phyloP scores from a whole-genome alignment of 805 yeast species.

The Pichia exigua region DNA sequence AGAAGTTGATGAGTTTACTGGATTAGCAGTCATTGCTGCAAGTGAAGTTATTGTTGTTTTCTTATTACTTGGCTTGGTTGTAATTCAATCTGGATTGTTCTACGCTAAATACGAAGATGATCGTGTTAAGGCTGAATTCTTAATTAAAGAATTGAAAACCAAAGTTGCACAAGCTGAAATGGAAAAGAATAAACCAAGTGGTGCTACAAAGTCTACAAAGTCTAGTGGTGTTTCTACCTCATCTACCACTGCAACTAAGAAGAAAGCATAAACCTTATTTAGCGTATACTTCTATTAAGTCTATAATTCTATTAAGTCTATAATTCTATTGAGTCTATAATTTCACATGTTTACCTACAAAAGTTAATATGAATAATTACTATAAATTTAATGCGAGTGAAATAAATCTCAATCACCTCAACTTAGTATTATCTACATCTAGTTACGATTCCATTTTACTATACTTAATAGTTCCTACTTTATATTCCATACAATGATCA shows the following conservation, averaged over 20 bases:
- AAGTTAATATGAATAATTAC: neutral
- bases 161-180: constrained; percentile 15
- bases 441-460: neutral
- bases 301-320: too few species aligned
- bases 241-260: constrained; percentile 2
- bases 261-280: neutral
- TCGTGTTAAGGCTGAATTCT: constrained; percentile 20
- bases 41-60: constrained; percentile 69
- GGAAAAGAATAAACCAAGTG: neutral
- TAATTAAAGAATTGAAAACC: constrained; percentile 18
- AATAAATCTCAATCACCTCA: neutral
- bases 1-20: constrained; percentile 79
- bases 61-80: constrained; percentile 67
- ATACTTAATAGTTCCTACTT: neutral
- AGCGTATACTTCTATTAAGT: neutral
- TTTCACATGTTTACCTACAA: neutral
- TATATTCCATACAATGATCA: neutral
- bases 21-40: constrained; percentile 88
- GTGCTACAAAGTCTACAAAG: neutral
- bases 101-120: constrained; percentile 46
- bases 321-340: neutral
- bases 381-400: neutral
- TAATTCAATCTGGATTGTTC: constrained; percentile 83
- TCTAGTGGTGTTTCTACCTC: constrained; percentile 9
- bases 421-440: neutral